Evolutionary conservation across 2,329 filamentous ascomycete species (phyloP), one percentile per base, ranked within the genome.

Genomic region (Aspergillus tubingensis): DNA sequence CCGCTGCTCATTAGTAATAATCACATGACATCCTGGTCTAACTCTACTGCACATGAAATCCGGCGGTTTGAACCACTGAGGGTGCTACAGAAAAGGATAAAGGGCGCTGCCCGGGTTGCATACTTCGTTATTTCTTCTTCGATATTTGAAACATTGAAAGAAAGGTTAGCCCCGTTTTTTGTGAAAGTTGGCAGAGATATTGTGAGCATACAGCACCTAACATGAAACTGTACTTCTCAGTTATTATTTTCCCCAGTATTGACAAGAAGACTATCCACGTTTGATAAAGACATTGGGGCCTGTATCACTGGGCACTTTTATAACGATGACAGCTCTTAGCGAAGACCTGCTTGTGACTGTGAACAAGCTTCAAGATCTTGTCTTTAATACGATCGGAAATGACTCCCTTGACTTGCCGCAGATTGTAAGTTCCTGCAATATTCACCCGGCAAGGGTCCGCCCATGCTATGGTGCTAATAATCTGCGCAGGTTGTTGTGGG

Each of bases 351-450:
- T 99, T 76, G 88, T 87, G 70, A 96, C 92, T 67, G 95, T 99
- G 81, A 99, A 99, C 84, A 96, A 96, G 84, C 85, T 99, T 73
- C 95, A 99, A 80, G 95, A 98, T 79, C 82, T 99, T 74, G 95
- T 99, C 74, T 99, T 99, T 84, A 99, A 99, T 82, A 99, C 95
- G 69, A 99, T 99, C 78, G 95, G 95, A 79, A 98, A 93, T 82
- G 95, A 99, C 79, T 98, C 94, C 56, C 86, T 99, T 63, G 95
- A 99, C 80, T 83, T 99, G 60, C 95, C 95, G 61, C 95, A 99
- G 81, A 99, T 99, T 85, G 95, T 97, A 88, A 74, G 88, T 82
- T 17, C 38, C 15, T 52, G n/a, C 8, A 8, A 30, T 8, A 6
- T 8, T 41, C 11, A 25, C 19, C 23, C 3, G 38, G 32, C 19